Base-by-base conservation (phyloP, 495 filamentous ascomycete genomes). In the Ramalina peruviana region DNA sequence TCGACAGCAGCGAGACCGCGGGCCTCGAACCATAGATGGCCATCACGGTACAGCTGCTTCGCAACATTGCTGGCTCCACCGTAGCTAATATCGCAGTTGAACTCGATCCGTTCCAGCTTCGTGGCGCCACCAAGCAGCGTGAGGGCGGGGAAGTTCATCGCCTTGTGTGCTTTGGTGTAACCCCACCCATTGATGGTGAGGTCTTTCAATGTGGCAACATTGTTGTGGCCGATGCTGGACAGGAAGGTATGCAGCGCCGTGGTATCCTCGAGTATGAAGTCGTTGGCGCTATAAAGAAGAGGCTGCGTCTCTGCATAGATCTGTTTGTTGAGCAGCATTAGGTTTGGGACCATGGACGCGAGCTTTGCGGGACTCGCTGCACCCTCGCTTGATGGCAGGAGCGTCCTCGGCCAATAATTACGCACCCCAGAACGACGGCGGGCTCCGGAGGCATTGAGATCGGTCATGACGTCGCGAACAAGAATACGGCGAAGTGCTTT, bases 251-350 rank as follows among this genome's bases (percentile, higher is more conserved):
- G 50, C n/a, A 52, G 10, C 12, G 53, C 53, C 4, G 23, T 55
- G 3, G 49, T 55, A 39, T 55, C 48, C 36, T 55, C 53, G 9
- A 55, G 12, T 1, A 39, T 23, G 13, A 55, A 55, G 15, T n/a
- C 19, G 21, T 55, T 55, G 23, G 27, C 53, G 36, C 40, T 43
- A 27, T 55, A 55, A 6, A 55, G 49, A 15, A 55, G 43, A 12
- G 53, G 48, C 9, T 52, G 53, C n/a, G 53, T n/a, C 17, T 54
- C 51, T 10, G 21, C 26, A 25, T 43, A 27, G 17, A 38, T 43
- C 4, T 37, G 16, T 13, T 30, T 38, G 30, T 49, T 54, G 26
- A 37, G 25, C 16, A 37, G 9, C n/a, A 48, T 27, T 10, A 48
- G 12, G 23, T 37, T 37, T 6, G 45, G 45, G 4, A 48, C 16